These are phyloP conservation scores for Ceratocystis eucalypticola DNA, from an alignment of 2,329 filamentous ascomycete genomes.

Conservation along the genomic window DNA sequence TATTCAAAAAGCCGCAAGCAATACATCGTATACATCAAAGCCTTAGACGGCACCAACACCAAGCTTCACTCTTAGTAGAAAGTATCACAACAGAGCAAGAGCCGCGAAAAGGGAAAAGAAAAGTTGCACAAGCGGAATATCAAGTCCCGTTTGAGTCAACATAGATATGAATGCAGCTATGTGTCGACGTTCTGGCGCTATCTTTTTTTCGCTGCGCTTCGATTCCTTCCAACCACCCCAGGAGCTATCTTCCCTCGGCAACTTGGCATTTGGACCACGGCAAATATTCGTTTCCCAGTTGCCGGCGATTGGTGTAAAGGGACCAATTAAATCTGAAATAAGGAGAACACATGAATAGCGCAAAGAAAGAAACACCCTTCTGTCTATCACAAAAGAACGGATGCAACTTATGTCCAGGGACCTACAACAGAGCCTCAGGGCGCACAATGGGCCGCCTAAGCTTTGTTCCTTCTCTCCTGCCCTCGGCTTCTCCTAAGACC, in stretches of 20 bases:
- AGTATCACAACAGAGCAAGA: neutral
- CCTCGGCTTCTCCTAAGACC: neutral
- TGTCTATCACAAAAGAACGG: neutral
- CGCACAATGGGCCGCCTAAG: neutral
- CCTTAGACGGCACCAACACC: too few species aligned
- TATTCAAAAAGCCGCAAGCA: too few species aligned
- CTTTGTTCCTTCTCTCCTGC: neutral
- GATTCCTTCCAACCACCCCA: neutral
- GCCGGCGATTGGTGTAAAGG: neutral
- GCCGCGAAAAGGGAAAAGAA: neutral
- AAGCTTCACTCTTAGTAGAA: too few species aligned
- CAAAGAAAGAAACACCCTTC: neutral
- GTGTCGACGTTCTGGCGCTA: neutral
- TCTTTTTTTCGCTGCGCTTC: neutral
- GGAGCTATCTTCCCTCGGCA: neutral
- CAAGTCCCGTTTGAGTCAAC: too few species aligned
- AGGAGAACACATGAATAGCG: neutral
- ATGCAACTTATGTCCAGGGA: neutral
- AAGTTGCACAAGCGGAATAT: neutral
- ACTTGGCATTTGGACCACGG: neutral
- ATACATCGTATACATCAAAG: too few species aligned
- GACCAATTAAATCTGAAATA: too few species aligned
- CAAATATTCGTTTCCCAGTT: neutral
- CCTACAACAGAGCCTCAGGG: neutral
- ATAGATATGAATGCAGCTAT: too few species aligned